Conservation (phyloP, 2,329 filamentous ascomycete genomes). For the Raffaelea deltoideospora region DNA sequence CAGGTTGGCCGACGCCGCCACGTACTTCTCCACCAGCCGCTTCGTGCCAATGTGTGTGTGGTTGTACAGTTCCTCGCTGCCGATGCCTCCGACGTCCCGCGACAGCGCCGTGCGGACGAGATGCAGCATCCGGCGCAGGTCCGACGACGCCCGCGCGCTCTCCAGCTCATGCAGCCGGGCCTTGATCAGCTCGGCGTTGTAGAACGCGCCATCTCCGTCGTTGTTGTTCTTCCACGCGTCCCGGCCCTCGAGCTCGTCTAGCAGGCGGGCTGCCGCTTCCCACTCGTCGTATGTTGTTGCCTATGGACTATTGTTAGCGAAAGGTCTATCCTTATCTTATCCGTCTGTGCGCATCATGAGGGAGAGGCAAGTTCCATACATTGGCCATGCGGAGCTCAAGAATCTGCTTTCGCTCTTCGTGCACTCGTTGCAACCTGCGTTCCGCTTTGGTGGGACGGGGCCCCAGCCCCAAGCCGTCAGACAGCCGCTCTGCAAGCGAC, state of each 20-base stretch:
- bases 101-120: constrained; percentile 67
- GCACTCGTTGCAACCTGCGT: constrained; percentile 1
- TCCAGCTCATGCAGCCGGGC: constrained; percentile 59
- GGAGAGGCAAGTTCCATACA: constrained; percentile 1
- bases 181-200: constrained; percentile 48
- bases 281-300: constrained; percentile 58
- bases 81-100: constrained; percentile 74
- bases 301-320: constrained; percentile 26
- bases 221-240: constrained; percentile 56
- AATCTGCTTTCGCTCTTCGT: constrained; percentile 5
- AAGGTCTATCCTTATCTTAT: not conserved
- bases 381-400: constrained; percentile 8
- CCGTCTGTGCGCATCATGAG: not conserved
- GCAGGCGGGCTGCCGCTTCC: constrained; percentile 57
- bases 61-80: constrained; percentile 65
- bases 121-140: constrained; percentile 64
- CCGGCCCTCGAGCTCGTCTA: constrained; percentile 68
- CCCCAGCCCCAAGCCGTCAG: too few species aligned
- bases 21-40: constrained; percentile 71
- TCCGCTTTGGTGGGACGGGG: too few species aligned
- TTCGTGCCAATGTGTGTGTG: constrained; percentile 82
- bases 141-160: constrained; percentile 53
- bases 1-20: constrained; percentile 61
- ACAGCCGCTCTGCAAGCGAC: too few species aligned
- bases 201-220: constrained; percentile 41